Percentiles rank a stretch among this genome's conserved stretches.
Evolutionary conservation across 192 early-diverging fungal genomes (phyloP).

Genomic region (Cetraspora pellucida): DNA sequence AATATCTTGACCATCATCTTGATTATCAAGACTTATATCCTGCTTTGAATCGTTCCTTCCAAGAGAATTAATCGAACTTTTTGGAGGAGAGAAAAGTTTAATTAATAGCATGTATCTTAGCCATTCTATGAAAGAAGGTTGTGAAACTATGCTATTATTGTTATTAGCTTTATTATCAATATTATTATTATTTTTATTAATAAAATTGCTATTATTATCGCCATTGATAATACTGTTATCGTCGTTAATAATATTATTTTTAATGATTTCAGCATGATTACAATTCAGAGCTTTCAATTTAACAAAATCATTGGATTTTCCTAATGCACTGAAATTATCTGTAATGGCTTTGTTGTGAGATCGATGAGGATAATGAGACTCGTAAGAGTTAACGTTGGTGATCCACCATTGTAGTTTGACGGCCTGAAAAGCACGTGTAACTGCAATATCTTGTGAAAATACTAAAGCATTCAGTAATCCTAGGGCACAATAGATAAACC

Average conservation of each 20-base stretch:
- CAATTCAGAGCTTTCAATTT: not conserved
- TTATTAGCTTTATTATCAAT: no score
- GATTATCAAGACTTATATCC: no score
- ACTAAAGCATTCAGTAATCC: constrained; percentile 8
- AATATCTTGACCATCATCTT: no score
- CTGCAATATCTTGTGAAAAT: constrained; percentile 24
- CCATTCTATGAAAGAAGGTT: not conserved
- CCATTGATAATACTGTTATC: not conserved
- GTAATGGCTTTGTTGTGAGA: constrained; percentile 26
- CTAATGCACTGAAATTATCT: not conserved
- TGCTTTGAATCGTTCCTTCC: no score
- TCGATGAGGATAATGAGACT: not conserved
- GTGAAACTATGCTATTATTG: no score
- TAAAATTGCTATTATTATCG: no score
- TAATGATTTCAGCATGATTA: not conserved
- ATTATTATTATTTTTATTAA: no score
- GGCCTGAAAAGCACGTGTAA: not conserved
- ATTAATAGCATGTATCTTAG: not conserved
- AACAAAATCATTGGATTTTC: not conserved
- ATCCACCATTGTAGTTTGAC: not conserved
- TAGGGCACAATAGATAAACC: not conserved
- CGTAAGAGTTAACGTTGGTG: not conserved
- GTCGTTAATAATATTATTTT: not conserved
- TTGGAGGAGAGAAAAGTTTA: not conserved
- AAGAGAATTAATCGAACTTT: not conserved